Evolutionary conservation across 2,329 filamentous ascomycete species (phyloP).

Genomic region (Plectosphaerella plurivora): DNA sequence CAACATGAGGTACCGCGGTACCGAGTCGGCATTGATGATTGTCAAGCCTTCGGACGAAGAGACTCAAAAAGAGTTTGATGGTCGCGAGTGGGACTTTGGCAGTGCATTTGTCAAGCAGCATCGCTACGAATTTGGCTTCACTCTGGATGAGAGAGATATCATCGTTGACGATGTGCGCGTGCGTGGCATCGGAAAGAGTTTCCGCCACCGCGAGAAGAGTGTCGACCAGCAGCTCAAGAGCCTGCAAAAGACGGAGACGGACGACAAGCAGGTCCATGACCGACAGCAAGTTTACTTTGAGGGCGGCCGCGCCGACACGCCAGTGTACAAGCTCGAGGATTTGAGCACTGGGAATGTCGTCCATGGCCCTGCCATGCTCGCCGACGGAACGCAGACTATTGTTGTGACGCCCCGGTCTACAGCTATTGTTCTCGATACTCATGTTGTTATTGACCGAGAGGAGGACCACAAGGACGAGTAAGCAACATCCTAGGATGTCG

Average conservation of each 20-base stretch:
- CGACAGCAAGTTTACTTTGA: conserved; percentile 71
- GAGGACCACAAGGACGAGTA: conserved; percentile 21
- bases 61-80: conserved; percentile 51
- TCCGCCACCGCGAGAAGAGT: conserved; percentile 72
- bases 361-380: conserved; percentile 77
- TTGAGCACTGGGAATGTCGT: conserved; percentile 69
- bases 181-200: conserved; percentile 84
- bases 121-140: conserved; percentile 91
- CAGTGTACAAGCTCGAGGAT: conserved; percentile 77
- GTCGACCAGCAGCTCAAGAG: conserved; percentile 78
- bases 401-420: conserved; percentile 76
- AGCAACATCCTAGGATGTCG: conserved; percentile 7
- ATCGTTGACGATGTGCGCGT: conserved; percentile 88
- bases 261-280: conserved; percentile 56
- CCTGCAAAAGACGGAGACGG: conserved; percentile 55
- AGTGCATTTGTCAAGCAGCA: conserved; percentile 83
- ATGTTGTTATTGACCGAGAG: neutral
- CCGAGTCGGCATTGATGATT: conserved; percentile 88
- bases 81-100: conserved; percentile 76
- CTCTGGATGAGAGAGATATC: conserved; percentile 75
- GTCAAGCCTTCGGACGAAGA: conserved; percentile 66
- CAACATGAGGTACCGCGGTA: conserved; percentile 89
- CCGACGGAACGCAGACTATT: conserved; percentile 86
- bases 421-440: conserved; percentile 60
- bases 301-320: conserved; percentile 70